These are phyloP conservation scores for Orbilia oligospora DNA, from an alignment of 2,329 filamentous ascomycete species.

Conservation along the genomic window DNA sequence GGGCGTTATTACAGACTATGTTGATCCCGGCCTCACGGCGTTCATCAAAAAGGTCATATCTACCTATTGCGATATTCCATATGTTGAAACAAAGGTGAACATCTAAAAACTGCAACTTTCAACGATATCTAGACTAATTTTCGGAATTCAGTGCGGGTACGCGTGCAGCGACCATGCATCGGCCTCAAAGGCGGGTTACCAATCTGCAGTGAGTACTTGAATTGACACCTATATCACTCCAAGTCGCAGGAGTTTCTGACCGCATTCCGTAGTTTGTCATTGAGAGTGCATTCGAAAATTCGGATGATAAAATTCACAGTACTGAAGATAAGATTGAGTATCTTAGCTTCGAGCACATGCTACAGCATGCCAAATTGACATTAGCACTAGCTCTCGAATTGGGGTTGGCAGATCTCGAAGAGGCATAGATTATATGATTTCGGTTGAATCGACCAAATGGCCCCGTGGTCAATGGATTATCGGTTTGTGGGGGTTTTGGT, in stretches of 20 bases:
- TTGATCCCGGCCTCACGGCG: constrained; percentile 83
- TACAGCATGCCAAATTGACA: constrained; percentile 88
- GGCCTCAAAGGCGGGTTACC: constrained; percentile 77
- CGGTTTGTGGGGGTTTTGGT: too few species aligned
- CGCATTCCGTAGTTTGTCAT: constrained; percentile 79
- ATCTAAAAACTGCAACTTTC: not conserved
- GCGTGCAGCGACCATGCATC: constrained; percentile 79
- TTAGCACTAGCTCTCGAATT: constrained; percentile 87
- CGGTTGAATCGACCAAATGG: too few species aligned
- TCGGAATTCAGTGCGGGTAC: constrained; percentile 73
- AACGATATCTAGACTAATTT: not conserved
- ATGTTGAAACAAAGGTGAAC: constrained; percentile 76
- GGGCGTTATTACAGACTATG: constrained; percentile 92
- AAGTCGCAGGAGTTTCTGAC: not conserved
- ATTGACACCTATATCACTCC: not conserved
- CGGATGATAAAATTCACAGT: constrained; percentile 78
- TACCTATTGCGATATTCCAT: constrained; percentile 89
- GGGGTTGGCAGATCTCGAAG: constrained; percentile 79
- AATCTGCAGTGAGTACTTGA: constrained; percentile 69
- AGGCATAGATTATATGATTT: constrained; percentile 43
- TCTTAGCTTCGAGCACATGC: constrained; percentile 88
- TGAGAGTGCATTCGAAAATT: constrained; percentile 78
- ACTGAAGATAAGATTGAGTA: constrained; percentile 80
- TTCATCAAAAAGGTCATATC: constrained; percentile 93
- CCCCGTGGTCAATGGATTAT: not conserved